Conservation (phyloP, 208 protist species). For the Crithidia bombi region DNA sequence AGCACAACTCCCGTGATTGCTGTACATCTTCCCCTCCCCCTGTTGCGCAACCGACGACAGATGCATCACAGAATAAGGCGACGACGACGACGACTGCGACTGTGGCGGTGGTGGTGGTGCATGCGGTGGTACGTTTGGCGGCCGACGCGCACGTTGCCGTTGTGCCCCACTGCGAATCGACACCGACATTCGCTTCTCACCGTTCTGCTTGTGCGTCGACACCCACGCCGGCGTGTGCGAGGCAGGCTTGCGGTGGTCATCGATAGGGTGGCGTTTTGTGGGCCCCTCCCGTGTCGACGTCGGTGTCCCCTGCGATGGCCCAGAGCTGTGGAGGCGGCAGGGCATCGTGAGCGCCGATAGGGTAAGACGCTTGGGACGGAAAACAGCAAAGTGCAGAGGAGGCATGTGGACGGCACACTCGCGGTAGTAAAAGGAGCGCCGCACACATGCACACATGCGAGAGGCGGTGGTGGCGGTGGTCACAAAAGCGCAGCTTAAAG, state of each 20-base stretch:
- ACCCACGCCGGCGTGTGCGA: slow-evolving; percentile 16
- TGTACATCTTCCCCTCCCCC: background rate
- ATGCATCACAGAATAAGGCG: background rate
- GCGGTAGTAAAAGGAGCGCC: background rate
- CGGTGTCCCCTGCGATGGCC: background rate
- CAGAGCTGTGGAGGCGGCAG: background rate
- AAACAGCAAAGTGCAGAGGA: background rate
- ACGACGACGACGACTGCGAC: background rate
- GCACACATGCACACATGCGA: background rate
- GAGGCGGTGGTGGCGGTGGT: background rate
- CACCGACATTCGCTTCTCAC: slow-evolving; percentile 61
- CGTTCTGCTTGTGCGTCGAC: slow-evolving; percentile 25
- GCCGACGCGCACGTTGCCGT: slow-evolving; percentile 30
- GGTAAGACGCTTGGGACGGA: background rate
- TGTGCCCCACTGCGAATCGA: slow-evolving; percentile 56
- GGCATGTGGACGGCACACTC: background rate
- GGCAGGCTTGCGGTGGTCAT: background rate
- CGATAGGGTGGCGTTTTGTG: background rate
- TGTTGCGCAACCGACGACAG: background rate
- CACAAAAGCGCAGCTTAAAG: background rate
- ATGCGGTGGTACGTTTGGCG: slow-evolving; percentile 13
- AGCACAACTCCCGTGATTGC: background rate
- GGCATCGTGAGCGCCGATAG: background rate
- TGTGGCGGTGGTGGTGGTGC: background rate
- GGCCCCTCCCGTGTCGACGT: background rate